Evolutionary conservation across 2,329 filamentous ascomycete species (phyloP).

Genomic region (Cryphonectria naterciae): DNA sequence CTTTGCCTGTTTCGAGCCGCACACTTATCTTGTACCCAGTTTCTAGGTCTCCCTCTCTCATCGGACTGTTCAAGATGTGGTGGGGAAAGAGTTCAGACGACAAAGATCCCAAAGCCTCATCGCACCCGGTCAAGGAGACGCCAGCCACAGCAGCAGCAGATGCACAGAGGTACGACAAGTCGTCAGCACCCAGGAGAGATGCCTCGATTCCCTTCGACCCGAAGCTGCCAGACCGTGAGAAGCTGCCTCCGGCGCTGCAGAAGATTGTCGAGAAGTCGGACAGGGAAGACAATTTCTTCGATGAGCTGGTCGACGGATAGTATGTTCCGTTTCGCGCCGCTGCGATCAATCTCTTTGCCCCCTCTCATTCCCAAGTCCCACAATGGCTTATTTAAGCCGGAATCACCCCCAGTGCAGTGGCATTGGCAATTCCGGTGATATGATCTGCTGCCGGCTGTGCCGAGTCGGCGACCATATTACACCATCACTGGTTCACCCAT

Average conservation of each 20-base stretch:
- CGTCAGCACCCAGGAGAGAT: constrained; percentile 27
- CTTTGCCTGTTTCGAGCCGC: too few species aligned
- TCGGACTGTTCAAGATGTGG: constrained; percentile 43
- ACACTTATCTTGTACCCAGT: background rate
- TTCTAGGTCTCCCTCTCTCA: background rate
- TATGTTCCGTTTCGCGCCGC: constrained; percentile 47
- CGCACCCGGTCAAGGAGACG: constrained; percentile 28
- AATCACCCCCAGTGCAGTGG: background rate
- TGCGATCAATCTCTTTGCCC: constrained; percentile 33
- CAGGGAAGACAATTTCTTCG: constrained; percentile 73
- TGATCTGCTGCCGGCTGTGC: background rate
- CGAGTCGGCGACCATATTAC: background rate
- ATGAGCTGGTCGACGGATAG: constrained; percentile 79
- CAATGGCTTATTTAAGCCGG: background rate
- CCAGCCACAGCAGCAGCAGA: constrained; percentile 27
- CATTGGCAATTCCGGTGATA: background rate
- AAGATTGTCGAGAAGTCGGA: constrained; percentile 62
- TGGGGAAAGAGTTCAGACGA: constrained; percentile 41
- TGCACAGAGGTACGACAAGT: constrained; percentile 20
- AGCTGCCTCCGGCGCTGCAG: constrained; percentile 60
- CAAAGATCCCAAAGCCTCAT: constrained; percentile 34
- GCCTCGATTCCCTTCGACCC: constrained; percentile 44
- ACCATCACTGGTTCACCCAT: constrained; percentile 3
- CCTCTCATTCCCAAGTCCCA: background rate
- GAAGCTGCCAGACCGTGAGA: constrained; percentile 52